A percentile compares a stretch with the other conserved stretches of the same genome.
Conservation (phyloP, 805 yeast genomes). For the Wickerhamiella bombiphila region DNA sequence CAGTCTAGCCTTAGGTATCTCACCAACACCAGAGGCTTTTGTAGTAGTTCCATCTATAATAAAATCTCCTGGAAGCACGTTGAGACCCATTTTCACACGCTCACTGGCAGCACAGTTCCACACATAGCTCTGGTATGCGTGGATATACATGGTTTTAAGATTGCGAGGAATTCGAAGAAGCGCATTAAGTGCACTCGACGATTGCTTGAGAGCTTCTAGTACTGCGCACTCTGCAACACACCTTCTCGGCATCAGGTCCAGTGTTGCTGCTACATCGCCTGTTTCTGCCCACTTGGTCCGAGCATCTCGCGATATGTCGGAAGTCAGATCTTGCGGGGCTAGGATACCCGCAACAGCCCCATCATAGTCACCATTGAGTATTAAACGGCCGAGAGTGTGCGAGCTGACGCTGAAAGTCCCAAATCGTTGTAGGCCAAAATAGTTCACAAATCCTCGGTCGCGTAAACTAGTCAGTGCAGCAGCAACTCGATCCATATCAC, state of each 20-base stretch:
- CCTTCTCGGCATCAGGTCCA: slow-evolving; percentile 68
- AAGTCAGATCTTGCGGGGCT: slow-evolving; percentile 70
- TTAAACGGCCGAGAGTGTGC: slow-evolving; percentile 62
- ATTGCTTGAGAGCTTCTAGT: slow-evolving; percentile 42
- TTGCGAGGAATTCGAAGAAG: slow-evolving; percentile 85
- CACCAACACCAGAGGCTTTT: slow-evolving; percentile 14
- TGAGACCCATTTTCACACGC: slow-evolving; percentile 47
- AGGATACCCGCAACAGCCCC: slow-evolving; percentile 64
- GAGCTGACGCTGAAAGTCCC: slow-evolving; percentile 93
- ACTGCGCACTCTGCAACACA: slow-evolving; percentile 76
- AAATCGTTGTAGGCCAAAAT: slow-evolving; percentile 96
- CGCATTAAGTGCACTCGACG: slow-evolving; percentile 50
- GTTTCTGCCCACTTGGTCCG: slow-evolving; percentile 71
- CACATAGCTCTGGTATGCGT: slow-evolving; percentile 90
- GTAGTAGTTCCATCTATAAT: slow-evolving; percentile 5
- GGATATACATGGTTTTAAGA: slow-evolving; percentile 86
- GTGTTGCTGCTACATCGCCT: slow-evolving; percentile 46
- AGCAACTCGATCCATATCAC: slow-evolving; percentile 29
- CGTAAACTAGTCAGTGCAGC: slow-evolving; percentile 39
- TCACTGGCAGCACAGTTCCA: slow-evolving; percentile 83
- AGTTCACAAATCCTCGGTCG: slow-evolving; percentile 72
- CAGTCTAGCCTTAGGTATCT: slow-evolving; percentile 51
- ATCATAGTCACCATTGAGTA: slow-evolving; percentile 64
- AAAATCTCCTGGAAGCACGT: slow-evolving; percentile 15
- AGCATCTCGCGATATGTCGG: slow-evolving; percentile 72